These are phyloP conservation scores for Fusarium chaquense DNA, from an alignment of 2,329 filamentous ascomycete species.

Conservation along the genomic window DNA sequence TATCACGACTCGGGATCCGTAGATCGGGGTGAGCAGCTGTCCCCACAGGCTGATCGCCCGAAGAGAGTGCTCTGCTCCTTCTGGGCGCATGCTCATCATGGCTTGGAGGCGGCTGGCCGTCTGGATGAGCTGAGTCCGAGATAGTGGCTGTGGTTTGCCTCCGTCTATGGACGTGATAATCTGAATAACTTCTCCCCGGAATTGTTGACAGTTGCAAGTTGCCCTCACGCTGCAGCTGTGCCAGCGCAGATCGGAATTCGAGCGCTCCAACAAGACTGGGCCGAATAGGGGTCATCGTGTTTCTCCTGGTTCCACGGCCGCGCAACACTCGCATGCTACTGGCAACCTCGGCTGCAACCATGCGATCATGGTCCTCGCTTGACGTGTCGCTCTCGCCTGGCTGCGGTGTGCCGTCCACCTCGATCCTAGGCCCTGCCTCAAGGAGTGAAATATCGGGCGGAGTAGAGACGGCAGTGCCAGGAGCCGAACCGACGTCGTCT, in stretches of 20 bases:
- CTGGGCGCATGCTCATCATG: conserved; percentile 18
- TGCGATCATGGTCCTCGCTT: conserved; percentile 68
- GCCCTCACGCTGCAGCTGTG: conserved; percentile 85
- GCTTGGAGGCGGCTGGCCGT: conserved; percentile 15
- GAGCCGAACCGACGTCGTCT: conserved; percentile 47
- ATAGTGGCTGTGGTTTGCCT: conserved; percentile 48
- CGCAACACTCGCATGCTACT: conserved; percentile 93
- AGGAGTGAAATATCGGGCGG: conserved; percentile 57
- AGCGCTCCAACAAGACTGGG: conserved; percentile 93
- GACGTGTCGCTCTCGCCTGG: conserved; percentile 62
- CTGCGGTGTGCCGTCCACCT: conserved; percentile 56
- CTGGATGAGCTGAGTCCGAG: conserved; percentile 32
- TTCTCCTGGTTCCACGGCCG: conserved; percentile 72
- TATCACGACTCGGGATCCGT: conserved; percentile 34
- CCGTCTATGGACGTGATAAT: conserved; percentile 47
- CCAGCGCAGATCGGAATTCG: conserved; percentile 91
- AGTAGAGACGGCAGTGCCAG: conserved; percentile 28
- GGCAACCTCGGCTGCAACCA: conserved; percentile 83
- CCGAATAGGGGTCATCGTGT: conserved; percentile 85
- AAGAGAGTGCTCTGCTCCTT: conserved; percentile 60
- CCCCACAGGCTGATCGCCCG: conserved; percentile 54
- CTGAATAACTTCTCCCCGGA: conserved; percentile 68
- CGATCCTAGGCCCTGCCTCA: conserved; percentile 61
- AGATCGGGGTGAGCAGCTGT: conserved; percentile 34
- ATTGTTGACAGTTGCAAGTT: conserved; percentile 80